These are phyloP conservation scores for Meyerozyma sp. DNA, from an alignment of 1,139 yeast genomes.

Conservation along the genomic window DNA sequence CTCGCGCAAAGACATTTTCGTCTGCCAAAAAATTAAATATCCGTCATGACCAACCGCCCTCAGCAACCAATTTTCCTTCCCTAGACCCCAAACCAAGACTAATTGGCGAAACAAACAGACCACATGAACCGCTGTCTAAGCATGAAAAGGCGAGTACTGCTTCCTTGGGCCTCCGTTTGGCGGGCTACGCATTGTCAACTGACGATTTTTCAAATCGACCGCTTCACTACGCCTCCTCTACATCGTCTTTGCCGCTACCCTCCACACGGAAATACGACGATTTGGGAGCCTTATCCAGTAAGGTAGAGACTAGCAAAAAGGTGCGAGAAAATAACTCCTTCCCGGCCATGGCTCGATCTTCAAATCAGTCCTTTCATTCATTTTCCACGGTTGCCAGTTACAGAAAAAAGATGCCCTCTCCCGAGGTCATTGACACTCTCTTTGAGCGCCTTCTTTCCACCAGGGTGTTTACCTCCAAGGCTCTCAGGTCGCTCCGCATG, in stretches of 20 bases:
- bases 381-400: slow-evolving; percentile 28
- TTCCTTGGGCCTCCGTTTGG: slow-evolving; percentile 17
- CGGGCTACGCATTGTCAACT: slow-evolving; percentile 21
- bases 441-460: slow-evolving; percentile 36
- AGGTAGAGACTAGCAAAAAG: background rate
- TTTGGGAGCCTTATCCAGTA: background rate
- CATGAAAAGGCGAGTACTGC: slow-evolving; percentile 8
- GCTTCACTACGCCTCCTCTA: slow-evolving; percentile 2
- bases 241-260: slow-evolving; percentile 3
- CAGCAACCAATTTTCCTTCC: slow-evolving; percentile 16
- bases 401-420: slow-evolving; percentile 30
- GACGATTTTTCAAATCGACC: slow-evolving; percentile 5
- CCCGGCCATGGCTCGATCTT: slow-evolving; percentile 3
- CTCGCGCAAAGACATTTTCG: background rate
- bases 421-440: slow-evolving; percentile 31
- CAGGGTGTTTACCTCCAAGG: slow-evolving; percentile 34
- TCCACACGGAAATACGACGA: slow-evolving; percentile 4
- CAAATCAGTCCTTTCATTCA: slow-evolving; percentile 22
- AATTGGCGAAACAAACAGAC: background rate
- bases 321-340: slow-evolving; percentile 3
- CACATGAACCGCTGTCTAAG: background rate
- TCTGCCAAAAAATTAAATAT: background rate
- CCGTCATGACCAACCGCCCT: background rate
- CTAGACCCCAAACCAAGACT: slow-evolving; percentile 24
- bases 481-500: slow-evolving; percentile 24